phyloP scores from a whole-genome alignment of 305 asterid species.

The Rubia occidens region DNA sequence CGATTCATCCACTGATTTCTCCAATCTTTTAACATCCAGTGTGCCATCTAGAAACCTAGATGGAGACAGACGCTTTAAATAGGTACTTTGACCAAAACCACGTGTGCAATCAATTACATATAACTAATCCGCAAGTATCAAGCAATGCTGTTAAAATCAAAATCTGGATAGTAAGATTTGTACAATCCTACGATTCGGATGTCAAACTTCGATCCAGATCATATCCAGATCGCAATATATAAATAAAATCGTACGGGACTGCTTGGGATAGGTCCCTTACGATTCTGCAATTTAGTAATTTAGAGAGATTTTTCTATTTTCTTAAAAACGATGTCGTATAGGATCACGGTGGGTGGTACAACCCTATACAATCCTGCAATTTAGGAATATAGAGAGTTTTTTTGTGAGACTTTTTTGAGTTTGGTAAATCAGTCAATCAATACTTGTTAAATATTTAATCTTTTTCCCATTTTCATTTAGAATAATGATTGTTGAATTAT shows the following conservation, averaged over 20 bases:
- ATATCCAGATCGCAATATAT: background rate
- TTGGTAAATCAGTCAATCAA: background rate
- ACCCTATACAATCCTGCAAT: background rate
- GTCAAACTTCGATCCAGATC: background rate
- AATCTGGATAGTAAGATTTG: background rate
- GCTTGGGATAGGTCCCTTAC: background rate
- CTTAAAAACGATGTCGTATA: background rate
- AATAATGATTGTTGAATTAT: background rate
- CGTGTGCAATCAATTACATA: background rate
- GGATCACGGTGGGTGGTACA: background rate
- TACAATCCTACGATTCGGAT: background rate
- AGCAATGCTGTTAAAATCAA: background rate
- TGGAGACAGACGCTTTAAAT: slow-evolving; percentile 19
- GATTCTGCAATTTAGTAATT: background rate
- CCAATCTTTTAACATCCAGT: slow-evolving; percentile 37
- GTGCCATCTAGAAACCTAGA: slow-evolving; percentile 73
- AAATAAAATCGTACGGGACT: background rate
- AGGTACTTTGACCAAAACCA: slow-evolving; percentile 13
- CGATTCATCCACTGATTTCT: slow-evolving; percentile 29
- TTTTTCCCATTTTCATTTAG: background rate
- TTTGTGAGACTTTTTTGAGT: background rate
- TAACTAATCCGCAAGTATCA: background rate
- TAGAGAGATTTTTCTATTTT: background rate
- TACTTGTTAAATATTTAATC: no score
- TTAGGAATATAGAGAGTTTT: background rate